These are phyloP conservation scores for Ophioceras dolichostomum DNA, from an alignment of 2,329 filamentous ascomycete species.

Conservation along the genomic window DNA sequence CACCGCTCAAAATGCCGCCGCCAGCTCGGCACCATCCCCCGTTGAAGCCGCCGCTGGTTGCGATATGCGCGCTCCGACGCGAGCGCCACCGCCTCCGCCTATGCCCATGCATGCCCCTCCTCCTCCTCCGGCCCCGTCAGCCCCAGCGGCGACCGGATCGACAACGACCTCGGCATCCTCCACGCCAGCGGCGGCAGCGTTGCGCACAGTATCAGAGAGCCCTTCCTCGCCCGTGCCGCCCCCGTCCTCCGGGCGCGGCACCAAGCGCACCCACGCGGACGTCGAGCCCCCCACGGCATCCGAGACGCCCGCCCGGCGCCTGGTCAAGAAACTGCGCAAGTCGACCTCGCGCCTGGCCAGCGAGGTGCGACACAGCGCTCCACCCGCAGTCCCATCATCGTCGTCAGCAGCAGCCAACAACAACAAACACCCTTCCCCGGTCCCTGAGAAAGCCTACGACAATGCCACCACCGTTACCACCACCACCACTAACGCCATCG, in stretches of 20 bases:
- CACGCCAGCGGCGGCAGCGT: not conserved
- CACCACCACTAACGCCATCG: slow-evolving; percentile 7
- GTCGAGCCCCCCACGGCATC: slow-evolving; percentile 1
- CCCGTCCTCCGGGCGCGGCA: slow-evolving; percentile 1
- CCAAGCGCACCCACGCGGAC: slow-evolving; percentile 4
- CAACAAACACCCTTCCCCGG: too few species aligned
- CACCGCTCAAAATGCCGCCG: too few species aligned
- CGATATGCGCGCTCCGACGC: not conserved
- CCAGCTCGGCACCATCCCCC: slow-evolving; percentile 2
- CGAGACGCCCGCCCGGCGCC: slow-evolving; percentile 18
- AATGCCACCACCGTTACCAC: slow-evolving; percentile 5
- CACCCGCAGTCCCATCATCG: slow-evolving; percentile 1
- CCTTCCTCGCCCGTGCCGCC: slow-evolving; percentile 4
- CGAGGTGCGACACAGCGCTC: slow-evolving; percentile 19
- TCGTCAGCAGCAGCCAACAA: slow-evolving; percentile 2
- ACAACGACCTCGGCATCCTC: not conserved
- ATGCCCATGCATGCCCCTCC: not conserved
- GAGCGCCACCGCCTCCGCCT: not conserved
- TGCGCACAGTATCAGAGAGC: not conserved
- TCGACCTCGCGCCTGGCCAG: slow-evolving; percentile 29
- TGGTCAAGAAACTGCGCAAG: slow-evolving; percentile 42
- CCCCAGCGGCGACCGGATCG: not conserved
- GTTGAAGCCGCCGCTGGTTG: slow-evolving; percentile 4
- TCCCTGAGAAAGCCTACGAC: not conserved
- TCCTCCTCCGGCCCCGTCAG: not conserved